Conservation (phyloP, 345 rosid genomes). For the Citrus unshiu region DNA sequence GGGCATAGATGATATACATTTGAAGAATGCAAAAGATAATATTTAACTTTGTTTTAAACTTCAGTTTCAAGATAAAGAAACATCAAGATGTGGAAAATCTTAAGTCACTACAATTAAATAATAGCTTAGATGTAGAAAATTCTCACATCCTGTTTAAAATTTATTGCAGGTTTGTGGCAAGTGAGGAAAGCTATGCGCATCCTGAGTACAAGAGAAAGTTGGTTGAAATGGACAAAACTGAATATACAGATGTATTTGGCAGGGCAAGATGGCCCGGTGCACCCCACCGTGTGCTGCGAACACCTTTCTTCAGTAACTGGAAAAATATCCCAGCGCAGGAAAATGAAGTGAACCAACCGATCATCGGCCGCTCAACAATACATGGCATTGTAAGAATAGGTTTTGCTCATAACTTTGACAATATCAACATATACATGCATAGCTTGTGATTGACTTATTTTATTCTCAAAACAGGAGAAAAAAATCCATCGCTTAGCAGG, state of each 20-base stretch:
- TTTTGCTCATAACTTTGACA: not conserved
- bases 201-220: slow-evolving; percentile 70
- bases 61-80: not conserved
- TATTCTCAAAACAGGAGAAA: slow-evolving; percentile 50
- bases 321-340: slow-evolving; percentile 48
- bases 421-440: not conserved
- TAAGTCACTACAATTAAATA: not conserved
- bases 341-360: slow-evolving; percentile 65
- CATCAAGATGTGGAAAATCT: not conserved
- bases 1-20: not conserved
- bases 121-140: not conserved
- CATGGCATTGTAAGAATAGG: slow-evolving; percentile 53
- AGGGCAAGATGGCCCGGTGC: slow-evolving; percentile 89
- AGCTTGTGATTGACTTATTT: not conserved
- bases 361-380: slow-evolving; percentile 65
- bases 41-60: not conserved
- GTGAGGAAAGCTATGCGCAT: slow-evolving; percentile 82
- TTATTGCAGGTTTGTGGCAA: slow-evolving; percentile 66
- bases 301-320: slow-evolving; percentile 69
- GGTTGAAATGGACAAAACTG: slow-evolving; percentile 61
- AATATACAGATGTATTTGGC: slow-evolving; percentile 71
- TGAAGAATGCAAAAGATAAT: not conserved
- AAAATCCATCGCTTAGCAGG: slow-evolving; percentile 68
- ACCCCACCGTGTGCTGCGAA: slow-evolving; percentile 65
- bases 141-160: not conserved